These are phyloP conservation scores for Chrysoporthe deuterocubensis DNA, from an alignment of 2,329 filamentous ascomycete species.

Conservation along the genomic window DNA sequence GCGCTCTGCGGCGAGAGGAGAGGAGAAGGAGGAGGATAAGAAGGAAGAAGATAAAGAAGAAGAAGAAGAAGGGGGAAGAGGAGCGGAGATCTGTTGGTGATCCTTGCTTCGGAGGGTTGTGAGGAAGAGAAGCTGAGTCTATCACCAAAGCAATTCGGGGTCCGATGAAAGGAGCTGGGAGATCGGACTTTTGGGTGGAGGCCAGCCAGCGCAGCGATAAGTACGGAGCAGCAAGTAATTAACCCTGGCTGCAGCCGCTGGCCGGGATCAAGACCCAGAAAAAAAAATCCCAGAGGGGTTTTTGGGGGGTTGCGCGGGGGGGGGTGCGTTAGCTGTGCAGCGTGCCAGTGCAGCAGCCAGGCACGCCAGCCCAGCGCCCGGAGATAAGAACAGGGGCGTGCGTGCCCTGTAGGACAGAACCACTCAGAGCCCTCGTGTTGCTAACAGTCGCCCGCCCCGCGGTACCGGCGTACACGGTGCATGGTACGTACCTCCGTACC, in stretches of 20 bases:
- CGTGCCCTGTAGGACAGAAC: background rate
- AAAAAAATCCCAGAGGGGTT: background rate
- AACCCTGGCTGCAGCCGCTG: background rate
- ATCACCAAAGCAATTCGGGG: slow-evolving; percentile 19
- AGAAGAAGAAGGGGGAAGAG: background rate
- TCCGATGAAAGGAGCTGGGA: slow-evolving; percentile 25
- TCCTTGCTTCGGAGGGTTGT: background rate
- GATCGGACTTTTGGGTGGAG: background rate
- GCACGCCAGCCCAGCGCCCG: background rate
- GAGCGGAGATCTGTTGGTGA: background rate
- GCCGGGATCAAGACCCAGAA: background rate
- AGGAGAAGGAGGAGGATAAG: no score
- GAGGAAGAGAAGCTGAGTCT: slow-evolving; percentile 3
- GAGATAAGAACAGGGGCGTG: slow-evolving; percentile 22
- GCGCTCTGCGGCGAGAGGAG: no score
- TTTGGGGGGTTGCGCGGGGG: slow-evolving; percentile 6
- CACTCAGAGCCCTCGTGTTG: slow-evolving; percentile 1
- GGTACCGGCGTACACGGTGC: background rate
- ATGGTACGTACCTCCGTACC: background rate
- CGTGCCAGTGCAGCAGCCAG: no score
- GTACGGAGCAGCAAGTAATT: no score
- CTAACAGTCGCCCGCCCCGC: background rate
- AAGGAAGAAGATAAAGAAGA: no score
- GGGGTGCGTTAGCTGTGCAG: slow-evolving; percentile 1
- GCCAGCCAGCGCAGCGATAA: background rate